phyloP scores from a whole-genome alignment of 352 stramenopile species.

The Globisporangium polare region DNA sequence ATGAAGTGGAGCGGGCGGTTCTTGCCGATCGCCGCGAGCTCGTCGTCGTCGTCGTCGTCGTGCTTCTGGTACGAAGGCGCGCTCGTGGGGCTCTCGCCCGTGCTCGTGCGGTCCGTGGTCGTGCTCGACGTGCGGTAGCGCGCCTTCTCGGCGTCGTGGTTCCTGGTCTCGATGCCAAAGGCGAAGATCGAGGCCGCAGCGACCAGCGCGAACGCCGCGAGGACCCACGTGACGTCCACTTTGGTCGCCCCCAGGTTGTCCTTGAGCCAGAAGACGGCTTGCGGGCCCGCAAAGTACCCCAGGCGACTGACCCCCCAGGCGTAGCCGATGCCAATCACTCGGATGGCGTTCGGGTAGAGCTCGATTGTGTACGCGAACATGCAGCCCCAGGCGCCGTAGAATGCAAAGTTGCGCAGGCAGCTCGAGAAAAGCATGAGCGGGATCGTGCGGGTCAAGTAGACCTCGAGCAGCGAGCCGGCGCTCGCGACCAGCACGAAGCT shows the following conservation, averaged over 20 bases:
- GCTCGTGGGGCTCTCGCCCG: background rate
- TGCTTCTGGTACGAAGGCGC: background rate
- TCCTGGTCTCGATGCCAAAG: background rate
- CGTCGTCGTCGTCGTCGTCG: background rate
- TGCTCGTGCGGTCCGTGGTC: background rate
- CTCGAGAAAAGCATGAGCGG: constrained; percentile 1
- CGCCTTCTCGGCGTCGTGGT: background rate
- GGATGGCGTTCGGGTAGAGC: constrained; percentile 19
- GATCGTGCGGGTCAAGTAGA: constrained; percentile 19
- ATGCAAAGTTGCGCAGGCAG: background rate
- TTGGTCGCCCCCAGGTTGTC: background rate
- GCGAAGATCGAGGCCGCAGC: background rate
- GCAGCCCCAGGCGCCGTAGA: background rate
- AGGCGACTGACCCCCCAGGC: constrained; percentile 17
- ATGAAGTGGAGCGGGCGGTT: background rate
- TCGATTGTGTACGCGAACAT: background rate
- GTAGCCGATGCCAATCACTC: constrained; percentile 17
- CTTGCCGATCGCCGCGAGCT: background rate
- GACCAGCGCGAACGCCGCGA: background rate
- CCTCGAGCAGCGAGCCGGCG: constrained; percentile 13
- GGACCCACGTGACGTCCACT: background rate
- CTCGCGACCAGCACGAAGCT: constrained; percentile 6
- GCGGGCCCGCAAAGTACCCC: constrained; percentile 13
- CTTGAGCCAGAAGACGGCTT: constrained; percentile 5
- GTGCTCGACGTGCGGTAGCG: background rate